A percentile compares a stretch with the other conserved stretches of the same genome.
phyloP scores from a whole-genome alignment of 768 basidiomycete species.

The Pleurotus citrinopileatus region DNA sequence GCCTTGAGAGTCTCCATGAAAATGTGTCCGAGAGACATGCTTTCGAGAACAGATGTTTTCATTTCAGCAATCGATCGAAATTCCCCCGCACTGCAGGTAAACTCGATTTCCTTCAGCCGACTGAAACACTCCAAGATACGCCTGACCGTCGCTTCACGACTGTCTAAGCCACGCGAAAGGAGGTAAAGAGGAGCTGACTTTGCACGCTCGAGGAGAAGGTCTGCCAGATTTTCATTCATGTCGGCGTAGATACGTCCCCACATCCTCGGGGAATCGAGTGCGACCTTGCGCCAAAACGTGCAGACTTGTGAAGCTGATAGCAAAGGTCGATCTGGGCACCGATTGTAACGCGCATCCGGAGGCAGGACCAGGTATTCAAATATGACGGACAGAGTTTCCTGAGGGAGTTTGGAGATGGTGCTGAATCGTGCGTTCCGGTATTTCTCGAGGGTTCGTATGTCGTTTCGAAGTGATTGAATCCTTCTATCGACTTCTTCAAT shows the following conservation, averaged over 20 bases:
- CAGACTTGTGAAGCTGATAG: not conserved
- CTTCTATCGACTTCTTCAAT: not conserved
- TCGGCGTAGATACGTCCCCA: not conserved
- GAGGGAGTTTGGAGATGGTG: not conserved
- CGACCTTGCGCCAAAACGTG: not conserved
- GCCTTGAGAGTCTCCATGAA: not conserved
- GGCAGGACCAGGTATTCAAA: not conserved
- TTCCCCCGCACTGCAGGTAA: not conserved
- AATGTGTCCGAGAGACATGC: not conserved
- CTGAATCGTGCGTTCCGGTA: not conserved
- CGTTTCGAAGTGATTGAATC: not conserved
- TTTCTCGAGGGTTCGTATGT: not conserved
- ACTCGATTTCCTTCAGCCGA: not conserved
- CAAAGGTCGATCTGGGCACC: not conserved
- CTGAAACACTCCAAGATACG: too few relatives aligned
- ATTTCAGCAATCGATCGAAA: not conserved
- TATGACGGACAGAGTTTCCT: not conserved
- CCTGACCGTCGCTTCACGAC: not conserved
- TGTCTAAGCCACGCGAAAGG: not conserved
- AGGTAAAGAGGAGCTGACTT: not conserved
- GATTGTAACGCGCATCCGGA: too few relatives aligned
- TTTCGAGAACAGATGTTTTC: not conserved
- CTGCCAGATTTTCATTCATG: not conserved
- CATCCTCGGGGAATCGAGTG: not conserved
- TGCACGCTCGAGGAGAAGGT: not conserved